Evolutionary conservation across 805 yeast genomes (phyloP), one percentile per base, ranked within the genome.

Genomic region (Candida coquimbonensis): DNA sequence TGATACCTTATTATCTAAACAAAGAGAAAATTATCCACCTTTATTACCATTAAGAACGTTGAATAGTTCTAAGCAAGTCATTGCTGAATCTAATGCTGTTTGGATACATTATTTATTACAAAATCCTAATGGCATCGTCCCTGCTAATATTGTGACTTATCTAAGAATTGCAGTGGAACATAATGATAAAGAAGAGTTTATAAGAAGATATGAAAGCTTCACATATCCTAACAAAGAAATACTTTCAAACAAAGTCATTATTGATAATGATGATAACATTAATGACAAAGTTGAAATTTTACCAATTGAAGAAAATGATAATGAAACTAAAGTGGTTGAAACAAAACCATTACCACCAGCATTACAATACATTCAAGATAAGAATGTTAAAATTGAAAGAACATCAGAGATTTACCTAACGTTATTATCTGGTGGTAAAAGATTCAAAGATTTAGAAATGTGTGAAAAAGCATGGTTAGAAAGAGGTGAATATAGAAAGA

Each of bases 61-160:
- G 9, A 53, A 54, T 2, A 50, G 66, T 4, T 49, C 60, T 13
- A 57, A 68, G 21, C 73, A 79, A 49, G 64, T 87, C 1, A 45
- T 84, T 38, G 80, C 83, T 0, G 98, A 91, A 63, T 78, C 91
- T 0, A 73, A 78, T 48, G 97, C 97, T 0, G 47, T 91, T 7
- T 78, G 95, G 81, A 73, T 74, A 2, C 80, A 72, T 54, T 65
- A 78, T 13, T 48, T 78, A 24, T 60, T 73, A 19, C 57, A 61
- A 32, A 61, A 66, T 39, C 81, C 82, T 0, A 54, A 63, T 0
- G 62, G 67, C 26, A 62, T 84, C 11, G 70, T 66, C 29, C 54
- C 54, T 1, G 67, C 70, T 24, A 59, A 70, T 7, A 66, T 81
- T 14, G 74, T 77, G 33, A 66, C 80, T 6, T 82, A 70, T 53